These are phyloP conservation scores for Mimosa bimucronata DNA, from an alignment of 306 rosid species.

Conservation along the genomic window DNA sequence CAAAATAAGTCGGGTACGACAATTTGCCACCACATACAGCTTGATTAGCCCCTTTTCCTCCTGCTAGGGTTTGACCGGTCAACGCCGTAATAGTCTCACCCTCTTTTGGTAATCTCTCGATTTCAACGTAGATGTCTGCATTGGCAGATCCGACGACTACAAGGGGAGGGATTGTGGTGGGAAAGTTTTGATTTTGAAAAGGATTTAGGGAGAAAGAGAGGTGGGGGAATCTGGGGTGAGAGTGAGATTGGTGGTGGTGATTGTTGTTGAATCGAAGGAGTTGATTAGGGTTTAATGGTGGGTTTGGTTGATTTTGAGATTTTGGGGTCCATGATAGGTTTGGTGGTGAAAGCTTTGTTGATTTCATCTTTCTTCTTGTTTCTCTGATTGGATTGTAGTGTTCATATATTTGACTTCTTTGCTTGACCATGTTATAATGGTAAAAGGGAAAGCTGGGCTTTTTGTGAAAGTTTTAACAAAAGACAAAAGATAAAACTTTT, in stretches of 20 bases:
- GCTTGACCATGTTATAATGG: not conserved
- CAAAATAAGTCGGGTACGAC: constrained; percentile 74
- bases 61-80: constrained; percentile 74
- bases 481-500: not conserved
- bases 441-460: not conserved
- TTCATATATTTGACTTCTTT: not conserved
- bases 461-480: not conserved
- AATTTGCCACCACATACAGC: constrained; percentile 79
- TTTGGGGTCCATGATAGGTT: constrained; percentile 33
- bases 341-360: constrained; percentile 46
- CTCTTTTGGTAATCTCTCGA: constrained; percentile 63
- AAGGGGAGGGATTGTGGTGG: constrained; percentile 45
- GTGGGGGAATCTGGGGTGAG: constrained; percentile 33
- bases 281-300: constrained; percentile 36
- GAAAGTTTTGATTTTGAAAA: constrained; percentile 33
- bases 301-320: constrained; percentile 16
- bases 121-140: constrained; percentile 88
- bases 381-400: not conserved
- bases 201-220: constrained; percentile 48
- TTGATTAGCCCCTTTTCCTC: constrained; percentile 92
- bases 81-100: constrained; percentile 82
- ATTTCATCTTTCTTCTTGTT: constrained; percentile 37
- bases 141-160: constrained; percentile 92
- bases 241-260: not conserved
- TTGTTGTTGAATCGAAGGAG: constrained; percentile 48